Percentiles rank a stretch among this genome's conserved stretches.
phyloP scores from a whole-genome alignment of 163 green algal genomes.

The Chlamydomonas reinhardtii region DNA sequence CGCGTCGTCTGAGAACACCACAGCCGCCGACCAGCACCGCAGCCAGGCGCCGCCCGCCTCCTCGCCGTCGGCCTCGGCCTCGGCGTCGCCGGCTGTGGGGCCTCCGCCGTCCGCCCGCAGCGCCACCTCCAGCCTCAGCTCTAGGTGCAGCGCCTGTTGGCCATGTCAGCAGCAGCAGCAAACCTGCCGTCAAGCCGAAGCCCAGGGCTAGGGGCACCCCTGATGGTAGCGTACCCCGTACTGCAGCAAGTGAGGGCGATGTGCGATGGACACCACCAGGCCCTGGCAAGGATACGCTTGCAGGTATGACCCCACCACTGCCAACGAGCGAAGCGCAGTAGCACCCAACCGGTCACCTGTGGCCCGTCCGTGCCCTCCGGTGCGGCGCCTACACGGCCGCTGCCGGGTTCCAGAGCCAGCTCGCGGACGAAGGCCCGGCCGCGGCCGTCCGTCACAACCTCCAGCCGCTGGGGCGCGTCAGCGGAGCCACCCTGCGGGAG shows the following conservation, averaged over 20 bases:
- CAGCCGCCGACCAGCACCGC: slow-evolving; percentile 59
- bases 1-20: slow-evolving; percentile 80
- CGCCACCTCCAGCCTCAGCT: slow-evolving; percentile 21
- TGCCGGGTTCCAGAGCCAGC: slow-evolving; percentile 67
- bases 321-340: no score
- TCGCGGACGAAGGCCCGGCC: slow-evolving; percentile 72
- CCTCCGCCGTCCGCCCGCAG: slow-evolving; percentile 36
- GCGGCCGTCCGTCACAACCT: slow-evolving; percentile 58
- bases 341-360: no score
- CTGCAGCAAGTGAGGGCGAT: no score
- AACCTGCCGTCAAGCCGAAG: no score
- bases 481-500: slow-evolving; percentile 1
- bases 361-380: background rate
- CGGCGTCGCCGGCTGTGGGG: background rate
- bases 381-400: slow-evolving; percentile 50
- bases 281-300: no score
- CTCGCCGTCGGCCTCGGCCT: background rate
- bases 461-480: background rate
- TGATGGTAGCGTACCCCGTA: no score
- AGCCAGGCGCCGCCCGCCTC: slow-evolving; percentile 46
- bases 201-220: no score
- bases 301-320: no score
- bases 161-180: no score
- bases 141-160: slow-evolving; percentile 25
- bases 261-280: no score